These are phyloP conservation scores for Aristolochia contorta DNA, from an alignment of 164 flowering plant species.

Conservation along the genomic window DNA sequence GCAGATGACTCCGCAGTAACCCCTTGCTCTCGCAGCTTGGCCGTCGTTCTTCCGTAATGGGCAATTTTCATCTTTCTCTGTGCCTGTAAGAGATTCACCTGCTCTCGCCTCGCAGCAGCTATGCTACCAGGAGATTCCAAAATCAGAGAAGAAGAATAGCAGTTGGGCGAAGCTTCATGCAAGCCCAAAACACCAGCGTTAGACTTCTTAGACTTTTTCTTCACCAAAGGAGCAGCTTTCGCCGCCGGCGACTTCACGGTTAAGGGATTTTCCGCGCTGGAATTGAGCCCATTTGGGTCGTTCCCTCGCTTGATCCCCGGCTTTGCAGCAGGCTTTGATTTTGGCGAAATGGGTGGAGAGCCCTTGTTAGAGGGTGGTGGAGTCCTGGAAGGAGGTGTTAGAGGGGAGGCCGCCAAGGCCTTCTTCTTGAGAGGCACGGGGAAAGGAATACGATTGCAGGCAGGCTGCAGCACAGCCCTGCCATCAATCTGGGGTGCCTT, in stretches of 20 bases:
- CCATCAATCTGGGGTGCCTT: constrained; percentile 35
- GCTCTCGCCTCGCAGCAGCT: constrained; percentile 76
- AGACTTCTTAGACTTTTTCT: constrained; percentile 31
- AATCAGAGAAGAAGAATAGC: constrained; percentile 35
- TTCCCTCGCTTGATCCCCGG: constrained; percentile 31
- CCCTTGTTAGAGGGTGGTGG: not conserved
- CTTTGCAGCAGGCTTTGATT: constrained; percentile 38
- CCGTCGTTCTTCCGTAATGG: constrained; percentile 78
- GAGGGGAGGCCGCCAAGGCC: constrained; percentile 14
- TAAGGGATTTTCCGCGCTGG: constrained; percentile 29
- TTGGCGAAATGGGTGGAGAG: constrained; percentile 39
- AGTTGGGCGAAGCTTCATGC: constrained; percentile 1
- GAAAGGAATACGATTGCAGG: constrained; percentile 38
- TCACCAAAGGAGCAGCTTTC: constrained; percentile 14
- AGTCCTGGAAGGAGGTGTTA: constrained; percentile 10
- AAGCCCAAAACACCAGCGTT: not conserved
- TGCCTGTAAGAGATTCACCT: constrained; percentile 53
- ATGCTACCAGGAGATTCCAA: constrained; percentile 72
- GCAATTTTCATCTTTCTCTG: constrained; percentile 73
- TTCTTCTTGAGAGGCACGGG: constrained; percentile 24
- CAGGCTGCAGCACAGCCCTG: constrained; percentile 61
- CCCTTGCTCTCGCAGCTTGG: constrained; percentile 32
- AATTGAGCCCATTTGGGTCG: constrained; percentile 35
- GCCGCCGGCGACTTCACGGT: constrained; percentile 12
- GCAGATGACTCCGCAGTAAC: constrained; percentile 19